Evolutionary conservation across 495 filamentous ascomycete species (phyloP).

Genomic region (Bathelium albidoporum): DNA sequence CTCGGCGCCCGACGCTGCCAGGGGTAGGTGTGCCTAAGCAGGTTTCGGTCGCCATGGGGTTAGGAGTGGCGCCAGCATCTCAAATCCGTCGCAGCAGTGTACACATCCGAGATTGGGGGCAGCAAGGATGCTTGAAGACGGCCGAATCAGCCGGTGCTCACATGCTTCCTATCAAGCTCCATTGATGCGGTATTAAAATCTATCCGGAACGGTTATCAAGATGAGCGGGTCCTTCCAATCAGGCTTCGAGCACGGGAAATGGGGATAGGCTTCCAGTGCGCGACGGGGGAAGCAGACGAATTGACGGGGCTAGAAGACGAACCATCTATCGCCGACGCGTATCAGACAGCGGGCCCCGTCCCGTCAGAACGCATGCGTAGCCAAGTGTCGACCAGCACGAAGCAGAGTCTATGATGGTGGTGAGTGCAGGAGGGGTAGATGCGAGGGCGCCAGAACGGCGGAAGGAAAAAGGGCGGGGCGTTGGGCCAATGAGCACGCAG

Average conservation of each 20-base stretch:
- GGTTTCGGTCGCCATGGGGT: neutral
- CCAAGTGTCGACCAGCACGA: no score
- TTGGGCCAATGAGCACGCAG: neutral
- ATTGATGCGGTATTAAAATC: neutral
- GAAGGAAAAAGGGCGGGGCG: neutral
- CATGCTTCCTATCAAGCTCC: neutral
- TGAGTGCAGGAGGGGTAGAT: neutral
- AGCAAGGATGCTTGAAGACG: neutral
- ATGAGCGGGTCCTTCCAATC: neutral
- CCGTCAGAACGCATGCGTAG: neutral
- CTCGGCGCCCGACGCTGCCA: no score
- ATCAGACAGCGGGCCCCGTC: neutral
- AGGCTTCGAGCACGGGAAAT: neutral
- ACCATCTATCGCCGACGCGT: constrained; percentile 2
- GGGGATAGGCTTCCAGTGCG: neutral
- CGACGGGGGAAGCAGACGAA: neutral
- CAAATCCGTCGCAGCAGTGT: neutral
- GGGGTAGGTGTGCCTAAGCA: no score
- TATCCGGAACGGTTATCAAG: neutral
- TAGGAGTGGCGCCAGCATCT: neutral
- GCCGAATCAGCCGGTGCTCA: neutral
- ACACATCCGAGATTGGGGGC: neutral
- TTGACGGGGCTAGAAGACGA: neutral
- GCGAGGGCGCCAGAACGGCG: neutral
- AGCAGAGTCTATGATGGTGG: neutral